A percentile compares a stretch with the other conserved stretches of the same genome.
phyloP scores from a whole-genome alignment of 106 monocot genomes.

The Apostasia shenzhenica region DNA sequence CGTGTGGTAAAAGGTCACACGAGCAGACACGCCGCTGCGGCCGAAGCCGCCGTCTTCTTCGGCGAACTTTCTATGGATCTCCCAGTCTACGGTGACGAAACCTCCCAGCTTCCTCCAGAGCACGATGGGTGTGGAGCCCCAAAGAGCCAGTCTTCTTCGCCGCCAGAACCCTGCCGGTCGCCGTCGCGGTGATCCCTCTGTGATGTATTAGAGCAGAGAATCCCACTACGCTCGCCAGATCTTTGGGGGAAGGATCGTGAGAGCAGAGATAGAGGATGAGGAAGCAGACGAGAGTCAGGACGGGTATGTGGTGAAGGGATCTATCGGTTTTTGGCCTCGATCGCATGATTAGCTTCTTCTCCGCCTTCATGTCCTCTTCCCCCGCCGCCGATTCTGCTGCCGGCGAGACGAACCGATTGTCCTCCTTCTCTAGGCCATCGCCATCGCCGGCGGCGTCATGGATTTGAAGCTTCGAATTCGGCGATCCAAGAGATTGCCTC shows the following conservation, averaged over 20 bases:
- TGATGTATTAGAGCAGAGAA: neutral
- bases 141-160: neutral
- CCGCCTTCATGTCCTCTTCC: constrained; percentile 7
- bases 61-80: neutral
- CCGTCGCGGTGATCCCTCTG: neutral
- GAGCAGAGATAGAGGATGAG: constrained; percentile 39
- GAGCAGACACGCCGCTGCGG: neutral
- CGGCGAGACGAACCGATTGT: neutral
- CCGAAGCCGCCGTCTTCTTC: neutral
- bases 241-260: constrained; percentile 20
- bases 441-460: neutral
- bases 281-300: constrained; percentile 24
- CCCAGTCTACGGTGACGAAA: neutral
- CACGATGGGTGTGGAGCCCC: neutral
- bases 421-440: neutral
- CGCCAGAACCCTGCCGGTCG: neutral
- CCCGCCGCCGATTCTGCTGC: too few relatives aligned
- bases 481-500: constrained; percentile 21
- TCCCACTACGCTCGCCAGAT: constrained; percentile 4
- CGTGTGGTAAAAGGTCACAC: too few relatives aligned
- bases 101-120: neutral
- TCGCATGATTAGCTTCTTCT: constrained; percentile 6
- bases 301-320: constrained; percentile 17
- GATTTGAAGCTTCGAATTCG: constrained; percentile 9
- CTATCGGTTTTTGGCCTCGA: neutral